Evolutionary conservation across 805 yeast species (phyloP).

Genomic region (Lipomyces starkeyi): DNA sequence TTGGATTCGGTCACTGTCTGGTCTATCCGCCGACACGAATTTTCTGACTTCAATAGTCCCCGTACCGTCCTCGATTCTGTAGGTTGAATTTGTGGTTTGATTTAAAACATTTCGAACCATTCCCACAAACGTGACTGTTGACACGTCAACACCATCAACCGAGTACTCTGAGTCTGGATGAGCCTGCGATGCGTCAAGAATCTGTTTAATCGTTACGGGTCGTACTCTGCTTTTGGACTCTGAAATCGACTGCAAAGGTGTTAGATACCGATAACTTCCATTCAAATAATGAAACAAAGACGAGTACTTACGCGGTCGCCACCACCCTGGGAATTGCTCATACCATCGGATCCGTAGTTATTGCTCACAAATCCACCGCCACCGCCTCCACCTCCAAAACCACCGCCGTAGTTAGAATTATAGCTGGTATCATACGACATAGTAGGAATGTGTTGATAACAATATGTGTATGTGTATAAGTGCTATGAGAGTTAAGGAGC

Average conservation of each 20-base stretch:
- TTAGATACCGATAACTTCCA: background rate
- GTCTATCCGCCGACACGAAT: constrained; percentile 53
- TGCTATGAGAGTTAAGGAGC: too few species aligned
- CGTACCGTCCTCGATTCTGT: constrained; percentile 71
- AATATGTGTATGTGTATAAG: background rate
- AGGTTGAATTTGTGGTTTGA: constrained; percentile 51
- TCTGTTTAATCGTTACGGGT: constrained; percentile 71
- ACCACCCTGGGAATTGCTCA: constrained; percentile 24
- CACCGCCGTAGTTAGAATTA: constrained; percentile 13
- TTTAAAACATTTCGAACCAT: constrained; percentile 58
- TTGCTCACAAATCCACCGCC: constrained; percentile 27
- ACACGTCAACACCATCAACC: constrained; percentile 55
- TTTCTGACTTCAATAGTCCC: constrained; percentile 61
- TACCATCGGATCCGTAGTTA: constrained; percentile 19
- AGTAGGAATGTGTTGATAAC: constrained; percentile 10
- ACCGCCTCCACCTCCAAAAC: constrained; percentile 12
- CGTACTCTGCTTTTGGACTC: constrained; percentile 38
- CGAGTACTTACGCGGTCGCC: constrained; percentile 25
- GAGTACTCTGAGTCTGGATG: constrained; percentile 61
- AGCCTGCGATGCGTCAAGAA: constrained; percentile 58
- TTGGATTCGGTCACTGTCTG: constrained; percentile 17
- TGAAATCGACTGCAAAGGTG: constrained; percentile 15
- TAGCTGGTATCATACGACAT: constrained; percentile 6
- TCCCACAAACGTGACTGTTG: constrained; percentile 58
- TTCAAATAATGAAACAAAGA: too few species aligned